These are phyloP conservation scores for Diaporthe longicolla DNA, from an alignment of 2,329 filamentous ascomycete genomes.

Conservation along the genomic window DNA sequence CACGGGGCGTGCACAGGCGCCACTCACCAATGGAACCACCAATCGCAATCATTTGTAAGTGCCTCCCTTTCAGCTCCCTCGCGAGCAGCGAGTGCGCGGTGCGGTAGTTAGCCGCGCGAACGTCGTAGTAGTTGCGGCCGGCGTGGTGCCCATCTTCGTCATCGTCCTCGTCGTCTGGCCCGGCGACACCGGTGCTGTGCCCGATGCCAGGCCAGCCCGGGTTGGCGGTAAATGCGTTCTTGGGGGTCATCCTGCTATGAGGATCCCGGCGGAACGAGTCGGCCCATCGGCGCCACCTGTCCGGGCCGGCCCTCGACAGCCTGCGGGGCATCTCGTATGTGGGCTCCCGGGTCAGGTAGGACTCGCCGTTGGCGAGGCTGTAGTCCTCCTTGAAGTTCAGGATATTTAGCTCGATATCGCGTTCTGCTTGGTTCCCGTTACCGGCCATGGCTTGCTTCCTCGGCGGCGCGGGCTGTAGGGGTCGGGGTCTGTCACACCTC, in stretches of 20 bases:
- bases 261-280: conserved; percentile 77
- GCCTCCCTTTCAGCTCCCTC: conserved; percentile 83
- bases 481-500: conserved; percentile 11
- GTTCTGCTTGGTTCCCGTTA: conserved; percentile 46
- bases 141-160: conserved; percentile 49
- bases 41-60: conserved; percentile 98
- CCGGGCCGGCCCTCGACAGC: conserved; percentile 44
- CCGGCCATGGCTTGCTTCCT: conserved; percentile 53
- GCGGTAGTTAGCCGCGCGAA: conserved; percentile 74
- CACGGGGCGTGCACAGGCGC: neutral
- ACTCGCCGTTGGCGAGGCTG: conserved; percentile 63
- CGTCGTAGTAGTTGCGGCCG: conserved; percentile 67
- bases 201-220: conserved; percentile 44
- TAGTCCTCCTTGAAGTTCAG: conserved; percentile 71
- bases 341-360: conserved; percentile 66
- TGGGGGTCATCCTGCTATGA: conserved; percentile 61
- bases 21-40: conserved; percentile 84
- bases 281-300: conserved; percentile 58
- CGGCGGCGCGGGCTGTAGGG: conserved; percentile 11
- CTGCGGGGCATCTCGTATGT: conserved; percentile 56
- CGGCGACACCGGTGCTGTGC: conserved; percentile 42
- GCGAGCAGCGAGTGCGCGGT: conserved; percentile 83
- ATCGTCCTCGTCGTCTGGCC: conserved; percentile 36
- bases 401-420: conserved; percentile 69
- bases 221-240: conserved; percentile 44